A percentile compares a stretch with the other conserved stretches of the same genome.
Evolutionary conservation across 805 yeast genomes (phyloP).

Genomic region (Pichia occidentalis): DNA sequence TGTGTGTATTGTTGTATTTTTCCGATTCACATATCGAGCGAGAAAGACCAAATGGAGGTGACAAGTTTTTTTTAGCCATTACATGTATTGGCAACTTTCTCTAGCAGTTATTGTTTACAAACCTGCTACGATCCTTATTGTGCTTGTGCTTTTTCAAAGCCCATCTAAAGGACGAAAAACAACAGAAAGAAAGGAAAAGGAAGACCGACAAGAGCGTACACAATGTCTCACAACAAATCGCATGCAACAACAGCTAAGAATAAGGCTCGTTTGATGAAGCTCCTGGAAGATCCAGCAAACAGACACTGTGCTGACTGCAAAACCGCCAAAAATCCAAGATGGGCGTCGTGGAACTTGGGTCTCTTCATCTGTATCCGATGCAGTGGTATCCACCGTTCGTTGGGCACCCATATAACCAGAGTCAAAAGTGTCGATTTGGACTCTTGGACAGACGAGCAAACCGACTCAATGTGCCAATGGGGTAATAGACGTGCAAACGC

Average conservation of each 20-base stretch:
- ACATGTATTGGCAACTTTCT: no score
- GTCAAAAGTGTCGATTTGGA: slow-evolving; percentile 93
- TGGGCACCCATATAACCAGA: slow-evolving; percentile 92
- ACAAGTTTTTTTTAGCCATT: no score
- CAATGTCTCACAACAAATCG: slow-evolving; percentile 18
- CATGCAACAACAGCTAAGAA: slow-evolving; percentile 37
- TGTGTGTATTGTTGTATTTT: no score
- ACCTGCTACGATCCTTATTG: no score
- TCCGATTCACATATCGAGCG: no score
- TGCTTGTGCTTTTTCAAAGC: no score
- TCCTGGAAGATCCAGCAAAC: slow-evolving; percentile 74
- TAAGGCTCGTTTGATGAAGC: slow-evolving; percentile 64
- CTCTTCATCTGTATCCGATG: slow-evolving; percentile 90
- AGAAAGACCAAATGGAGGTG: no score
- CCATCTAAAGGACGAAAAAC: no score
- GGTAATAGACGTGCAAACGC: slow-evolving; percentile 75
- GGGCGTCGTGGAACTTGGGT: slow-evolving; percentile 98
- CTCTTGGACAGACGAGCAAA: slow-evolving; percentile 93
- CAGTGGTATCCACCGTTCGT: slow-evolving; percentile 89
- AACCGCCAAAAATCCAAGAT: slow-evolving; percentile 80
- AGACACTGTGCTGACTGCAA: slow-evolving; percentile 88
- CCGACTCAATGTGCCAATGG: slow-evolving; percentile 75
- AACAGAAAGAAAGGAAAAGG: no score
- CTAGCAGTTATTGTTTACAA: no score
- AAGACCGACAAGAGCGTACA: background rate